A percentile compares a stretch with the other conserved stretches of the same genome.
These are phyloP conservation scores for Cylindrotheca fusiformis DNA, from an alignment of 108 stramenopile genomes.

Conservation along the genomic window DNA sequence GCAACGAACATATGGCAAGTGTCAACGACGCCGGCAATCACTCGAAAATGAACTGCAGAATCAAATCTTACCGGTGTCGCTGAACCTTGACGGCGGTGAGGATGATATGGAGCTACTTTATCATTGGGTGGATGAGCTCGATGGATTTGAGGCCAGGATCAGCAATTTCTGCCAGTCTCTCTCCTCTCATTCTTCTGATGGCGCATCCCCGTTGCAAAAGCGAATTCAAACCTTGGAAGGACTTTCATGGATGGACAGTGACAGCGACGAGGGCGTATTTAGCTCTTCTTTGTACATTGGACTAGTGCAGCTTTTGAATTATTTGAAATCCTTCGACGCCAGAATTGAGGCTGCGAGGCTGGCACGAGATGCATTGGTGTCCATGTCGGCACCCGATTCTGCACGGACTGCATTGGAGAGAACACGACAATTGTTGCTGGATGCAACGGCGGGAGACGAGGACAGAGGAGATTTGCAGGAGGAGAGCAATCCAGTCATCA, in stretches of 20 bases:
- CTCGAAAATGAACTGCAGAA: constrained; percentile 47
- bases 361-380: constrained; percentile 50
- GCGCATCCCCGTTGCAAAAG: constrained; percentile 6
- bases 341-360: constrained; percentile 51
- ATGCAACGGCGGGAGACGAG: constrained; percentile 13
- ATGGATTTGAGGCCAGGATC: constrained; percentile 59
- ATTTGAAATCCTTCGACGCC: constrained; percentile 43
- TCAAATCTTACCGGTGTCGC: constrained; percentile 44
- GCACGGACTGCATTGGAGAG: constrained; percentile 59
- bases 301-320: constrained; percentile 55
- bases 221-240: constrained; percentile 5
- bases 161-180: constrained; percentile 32
- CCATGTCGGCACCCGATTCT: constrained; percentile 52
- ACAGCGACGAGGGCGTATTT: constrained; percentile 1
- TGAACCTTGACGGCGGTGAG: constrained; percentile 23
- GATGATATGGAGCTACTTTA: constrained; percentile 50
- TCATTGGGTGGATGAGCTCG: constrained; percentile 78
- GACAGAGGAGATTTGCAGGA: background rate
- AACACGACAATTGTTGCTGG: constrained; percentile 50
- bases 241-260: constrained; percentile 21
- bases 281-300: constrained; percentile 36
- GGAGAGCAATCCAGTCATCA: constrained; percentile 16
- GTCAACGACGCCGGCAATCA: constrained; percentile 30
- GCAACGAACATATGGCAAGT: constrained; percentile 33
- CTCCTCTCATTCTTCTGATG: background rate